Evolutionary conservation across 352 stramenopile species (phyloP), one percentile per base, ranked within the genome.

Genomic region (Phytophthora constricta): DNA sequence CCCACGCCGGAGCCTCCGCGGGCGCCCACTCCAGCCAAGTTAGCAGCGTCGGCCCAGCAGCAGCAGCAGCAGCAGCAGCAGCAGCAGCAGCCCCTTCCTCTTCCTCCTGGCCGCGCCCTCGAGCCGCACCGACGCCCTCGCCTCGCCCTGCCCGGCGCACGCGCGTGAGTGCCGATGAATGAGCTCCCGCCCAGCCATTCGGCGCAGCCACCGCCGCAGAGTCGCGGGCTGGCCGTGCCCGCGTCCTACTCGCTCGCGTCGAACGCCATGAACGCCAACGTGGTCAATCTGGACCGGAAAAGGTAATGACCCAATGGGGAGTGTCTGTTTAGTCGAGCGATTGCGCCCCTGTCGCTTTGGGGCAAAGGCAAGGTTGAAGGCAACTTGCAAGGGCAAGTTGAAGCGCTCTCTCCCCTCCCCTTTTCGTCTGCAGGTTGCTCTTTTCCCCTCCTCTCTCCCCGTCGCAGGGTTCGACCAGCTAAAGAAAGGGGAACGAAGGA

Each of bases 121-220:
- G 43, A 37, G 43, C 31, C 27, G 58, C 42, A 22, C n/a, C 16
- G 4, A 45, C 11, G 13, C 41, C 41, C 41, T 49, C 22, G 17
- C 64, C 33, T 56, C 43, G 45, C 51, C 52, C 58, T 28, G 41
- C 43, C 28, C 47, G 34, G 23, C 46, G 39, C 47, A 22, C 26
- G 26, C 39, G 47, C 52, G 45, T 28, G 46, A 69, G 53, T 55
- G 70, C 53, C 43, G 54, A 81, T 81, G 74, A 79, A 82, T 70
- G 74, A 82, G 50, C 68, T 79, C 52, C 68, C 74, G 66, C 66
- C 70, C 57, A 74, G 60, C 45, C 57, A 72, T 68, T 45, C 61
- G 20, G 57, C 49, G 51, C 63, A 47, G 11, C 64, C 65, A 19
- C 52, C 63, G 31, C 26, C 64, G 47, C 59, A 73, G 55, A 65